Conservation (phyloP, 257 asterid genomes). For the Fraxinus quadrangulata region DNA sequence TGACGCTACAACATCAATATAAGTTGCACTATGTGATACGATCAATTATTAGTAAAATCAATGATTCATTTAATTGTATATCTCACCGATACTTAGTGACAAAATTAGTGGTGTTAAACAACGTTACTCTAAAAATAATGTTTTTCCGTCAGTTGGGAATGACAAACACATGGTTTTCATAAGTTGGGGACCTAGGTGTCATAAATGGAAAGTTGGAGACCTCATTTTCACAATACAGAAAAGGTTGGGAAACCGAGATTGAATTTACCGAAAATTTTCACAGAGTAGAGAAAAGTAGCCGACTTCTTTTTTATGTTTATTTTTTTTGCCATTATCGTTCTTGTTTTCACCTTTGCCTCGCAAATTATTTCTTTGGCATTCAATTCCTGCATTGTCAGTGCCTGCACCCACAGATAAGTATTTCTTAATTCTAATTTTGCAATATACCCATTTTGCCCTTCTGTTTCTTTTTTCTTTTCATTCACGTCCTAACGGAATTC, state of each 20-base stretch:
- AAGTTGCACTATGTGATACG: too few relatives aligned
- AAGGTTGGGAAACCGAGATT: background rate
- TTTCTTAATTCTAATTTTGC: conserved; percentile 6
- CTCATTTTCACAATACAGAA: background rate
- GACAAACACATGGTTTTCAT: background rate
- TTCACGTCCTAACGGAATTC: conserved; percentile 17
- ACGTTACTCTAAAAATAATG: too few relatives aligned
- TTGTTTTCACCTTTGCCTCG: background rate
- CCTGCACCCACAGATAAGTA: background rate
- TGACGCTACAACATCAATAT: too few relatives aligned
- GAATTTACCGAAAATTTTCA: background rate
- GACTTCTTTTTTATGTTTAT: background rate
- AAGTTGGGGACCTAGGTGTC: background rate
- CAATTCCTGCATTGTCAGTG: conserved; percentile 32
- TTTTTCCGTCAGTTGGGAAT: too few relatives aligned
- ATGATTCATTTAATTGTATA: too few relatives aligned
- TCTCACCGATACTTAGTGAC: too few relatives aligned
- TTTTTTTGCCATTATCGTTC: background rate
- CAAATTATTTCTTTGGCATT: conserved; percentile 7
- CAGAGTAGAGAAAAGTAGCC: background rate
- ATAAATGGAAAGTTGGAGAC: too few relatives aligned
- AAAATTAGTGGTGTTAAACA: too few relatives aligned
- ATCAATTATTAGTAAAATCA: too few relatives aligned
- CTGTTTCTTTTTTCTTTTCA: conserved; percentile 19
- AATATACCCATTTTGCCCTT: conserved; percentile 26